Conservation (phyloP, 345 rosid species). For the Erodium maritimum region DNA sequence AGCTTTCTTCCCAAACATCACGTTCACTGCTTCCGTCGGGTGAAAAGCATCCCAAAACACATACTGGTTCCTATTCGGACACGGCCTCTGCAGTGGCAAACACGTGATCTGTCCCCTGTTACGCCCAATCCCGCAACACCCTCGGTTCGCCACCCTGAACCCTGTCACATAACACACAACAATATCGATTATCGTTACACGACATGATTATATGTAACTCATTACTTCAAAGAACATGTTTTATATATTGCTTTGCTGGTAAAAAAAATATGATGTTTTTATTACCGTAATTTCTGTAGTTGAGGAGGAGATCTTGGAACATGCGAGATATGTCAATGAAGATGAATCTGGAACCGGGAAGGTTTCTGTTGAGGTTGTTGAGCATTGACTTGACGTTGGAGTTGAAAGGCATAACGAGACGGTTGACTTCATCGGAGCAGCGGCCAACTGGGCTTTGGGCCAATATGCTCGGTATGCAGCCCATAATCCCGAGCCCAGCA, state of each 20-base stretch:
- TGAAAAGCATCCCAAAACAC: constrained; percentile 97
- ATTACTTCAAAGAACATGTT: no score
- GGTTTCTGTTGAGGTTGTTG: constrained; percentile 46
- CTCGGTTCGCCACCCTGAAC: constrained; percentile 56
- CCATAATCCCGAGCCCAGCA: constrained; percentile 82
- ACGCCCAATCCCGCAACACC: constrained; percentile 85
- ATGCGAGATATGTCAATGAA: constrained; percentile 46
- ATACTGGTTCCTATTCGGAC: constrained; percentile 51
- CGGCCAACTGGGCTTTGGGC: constrained; percentile 53
- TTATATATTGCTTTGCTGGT: no score
- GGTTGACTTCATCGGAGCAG: constrained; percentile 81
- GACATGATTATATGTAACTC: no score
- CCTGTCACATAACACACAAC: constrained; percentile 31
- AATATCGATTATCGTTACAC: no score
- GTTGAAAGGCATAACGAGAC: constrained; percentile 64
- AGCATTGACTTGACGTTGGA: constrained; percentile 68
- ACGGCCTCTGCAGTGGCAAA: constrained; percentile 85
- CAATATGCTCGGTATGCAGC: constrained; percentile 91
- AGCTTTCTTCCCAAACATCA: constrained; percentile 59
- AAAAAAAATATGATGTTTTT: no score
- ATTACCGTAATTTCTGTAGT: constrained; percentile 48
- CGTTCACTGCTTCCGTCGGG: constrained; percentile 87
- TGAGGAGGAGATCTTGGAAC: constrained; percentile 49
- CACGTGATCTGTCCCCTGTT: constrained; percentile 92
- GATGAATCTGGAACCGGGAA: constrained; percentile 51